These are phyloP conservation scores for Malus orientalis DNA, from an alignment of 306 rosid genomes.

Conservation along the genomic window DNA sequence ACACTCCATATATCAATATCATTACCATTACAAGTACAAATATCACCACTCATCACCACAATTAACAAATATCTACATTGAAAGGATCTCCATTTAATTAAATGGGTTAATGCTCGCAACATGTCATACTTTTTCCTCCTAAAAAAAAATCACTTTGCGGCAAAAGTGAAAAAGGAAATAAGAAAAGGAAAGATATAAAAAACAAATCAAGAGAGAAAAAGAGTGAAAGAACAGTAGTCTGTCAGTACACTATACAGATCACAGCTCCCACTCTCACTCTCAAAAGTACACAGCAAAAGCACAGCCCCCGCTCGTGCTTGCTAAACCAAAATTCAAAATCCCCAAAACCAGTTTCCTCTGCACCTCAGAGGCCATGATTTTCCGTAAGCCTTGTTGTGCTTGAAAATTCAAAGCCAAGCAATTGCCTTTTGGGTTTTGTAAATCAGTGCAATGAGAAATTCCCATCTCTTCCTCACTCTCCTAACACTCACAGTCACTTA, in stretches of 20 bases:
- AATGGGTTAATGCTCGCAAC: no score
- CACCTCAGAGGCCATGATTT: background rate
- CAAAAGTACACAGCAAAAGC: background rate
- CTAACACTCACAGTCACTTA: conserved; percentile 25
- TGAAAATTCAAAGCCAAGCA: conserved; percentile 2
- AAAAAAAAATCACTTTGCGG: no score
- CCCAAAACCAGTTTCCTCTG: background rate
- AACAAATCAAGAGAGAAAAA: no score
- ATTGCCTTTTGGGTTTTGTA: background rate
- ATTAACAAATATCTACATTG: no score
- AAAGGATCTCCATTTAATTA: no score
- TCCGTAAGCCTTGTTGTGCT: background rate
- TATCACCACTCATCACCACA: no score
- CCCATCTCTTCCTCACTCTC: conserved; percentile 26
- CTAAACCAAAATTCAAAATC: background rate
- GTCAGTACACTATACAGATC: background rate
- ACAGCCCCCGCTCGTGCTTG: background rate
- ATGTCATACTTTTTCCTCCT: no score
- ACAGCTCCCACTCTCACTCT: background rate
- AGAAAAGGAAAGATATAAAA: no score
- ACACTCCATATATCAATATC: no score
- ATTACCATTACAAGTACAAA: no score
- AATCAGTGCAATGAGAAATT: conserved; percentile 41
- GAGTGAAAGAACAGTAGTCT: no score
- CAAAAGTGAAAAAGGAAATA: no score